These are phyloP conservation scores for Rhizophora mangle DNA, from an alignment of 345 rosid species.

Conservation along the genomic window DNA sequence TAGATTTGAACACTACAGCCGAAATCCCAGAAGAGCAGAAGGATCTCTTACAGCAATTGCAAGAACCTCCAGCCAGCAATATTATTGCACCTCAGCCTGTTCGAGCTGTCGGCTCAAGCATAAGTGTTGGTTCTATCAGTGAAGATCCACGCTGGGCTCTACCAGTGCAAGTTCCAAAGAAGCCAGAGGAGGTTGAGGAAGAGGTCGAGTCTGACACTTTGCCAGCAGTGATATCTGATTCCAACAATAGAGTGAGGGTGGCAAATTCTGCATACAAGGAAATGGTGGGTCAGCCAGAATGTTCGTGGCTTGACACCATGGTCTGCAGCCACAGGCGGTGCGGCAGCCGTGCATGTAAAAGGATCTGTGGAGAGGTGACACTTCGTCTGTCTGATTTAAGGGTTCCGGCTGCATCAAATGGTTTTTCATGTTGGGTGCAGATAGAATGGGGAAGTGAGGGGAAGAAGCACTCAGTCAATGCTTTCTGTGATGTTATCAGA, in stretches of 20 bases:
- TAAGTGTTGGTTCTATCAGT: slow-evolving; percentile 58
- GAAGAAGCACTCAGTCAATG: slow-evolving; percentile 40
- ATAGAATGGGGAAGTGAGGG: slow-evolving; percentile 75
- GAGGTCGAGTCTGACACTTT: slow-evolving; percentile 67
- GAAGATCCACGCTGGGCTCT: slow-evolving; percentile 19
- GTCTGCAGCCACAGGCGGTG: slow-evolving; percentile 24
- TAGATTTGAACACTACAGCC: slow-evolving; percentile 59
- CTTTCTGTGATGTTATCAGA: slow-evolving; percentile 70
- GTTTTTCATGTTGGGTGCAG: slow-evolving; percentile 87
- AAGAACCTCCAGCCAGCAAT: slow-evolving; percentile 30
- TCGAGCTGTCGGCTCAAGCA: slow-evolving; percentile 77
- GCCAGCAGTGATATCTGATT: slow-evolving; percentile 73
- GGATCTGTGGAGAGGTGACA: slow-evolving; percentile 81
- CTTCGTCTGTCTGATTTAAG: slow-evolving; percentile 43
- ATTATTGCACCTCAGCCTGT: slow-evolving; percentile 68
- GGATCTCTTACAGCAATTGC: slow-evolving; percentile 58
- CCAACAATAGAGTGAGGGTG: slow-evolving; percentile 71
- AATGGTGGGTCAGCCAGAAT: slow-evolving; percentile 97
- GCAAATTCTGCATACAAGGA: slow-evolving; percentile 89
- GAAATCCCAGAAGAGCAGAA: slow-evolving; percentile 52
- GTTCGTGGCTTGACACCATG: slow-evolving; percentile 79
- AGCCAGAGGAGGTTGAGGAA: slow-evolving; percentile 67
- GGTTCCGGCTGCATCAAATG: slow-evolving; percentile 40
- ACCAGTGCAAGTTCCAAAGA: slow-evolving; percentile 32
- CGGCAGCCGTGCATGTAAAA: slow-evolving; percentile 34